Conservation (phyloP, 2,329 filamentous ascomycete genomes). For the Hymenoscyphus scutula region DNA sequence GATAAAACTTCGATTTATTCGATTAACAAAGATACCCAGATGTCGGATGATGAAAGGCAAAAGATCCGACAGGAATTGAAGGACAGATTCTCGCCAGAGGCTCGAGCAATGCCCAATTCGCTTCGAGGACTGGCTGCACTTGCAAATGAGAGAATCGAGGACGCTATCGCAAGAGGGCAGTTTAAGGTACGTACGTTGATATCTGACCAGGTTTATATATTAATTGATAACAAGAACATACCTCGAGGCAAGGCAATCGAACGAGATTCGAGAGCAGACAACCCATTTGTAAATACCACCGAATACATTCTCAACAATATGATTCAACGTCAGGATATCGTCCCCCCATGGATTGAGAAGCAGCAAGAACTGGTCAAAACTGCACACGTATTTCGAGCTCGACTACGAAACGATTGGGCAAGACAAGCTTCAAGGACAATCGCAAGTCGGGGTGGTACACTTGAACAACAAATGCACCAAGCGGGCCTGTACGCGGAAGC, state of each 20-base stretch:
- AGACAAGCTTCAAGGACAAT: conserved; percentile 79
- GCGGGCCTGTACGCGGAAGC: conserved; percentile 74
- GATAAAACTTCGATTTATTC: conserved; percentile 59
- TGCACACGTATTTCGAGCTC: conserved; percentile 65
- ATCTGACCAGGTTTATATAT: not conserved
- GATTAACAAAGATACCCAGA: conserved; percentile 47
- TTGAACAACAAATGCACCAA: conserved; percentile 68
- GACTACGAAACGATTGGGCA: conserved; percentile 81
- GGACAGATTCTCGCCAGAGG: conserved; percentile 74
- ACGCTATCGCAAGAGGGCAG: conserved; percentile 87
- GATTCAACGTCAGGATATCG: conserved; percentile 92
- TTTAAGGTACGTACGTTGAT: conserved; percentile 53
- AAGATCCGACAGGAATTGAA: conserved; percentile 70
- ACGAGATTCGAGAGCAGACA: conserved; percentile 77
- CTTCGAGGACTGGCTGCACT: conserved; percentile 76
- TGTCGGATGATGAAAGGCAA: conserved; percentile 71
- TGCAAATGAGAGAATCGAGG: conserved; percentile 89
- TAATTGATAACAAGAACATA: conserved; percentile 55
- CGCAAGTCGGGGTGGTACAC: conserved; percentile 69
- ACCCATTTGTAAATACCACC: conserved; percentile 91
- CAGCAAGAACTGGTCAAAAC: conserved; percentile 82
- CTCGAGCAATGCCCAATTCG: conserved; percentile 70
- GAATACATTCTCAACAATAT: conserved; percentile 99
- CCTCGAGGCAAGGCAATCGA: conserved; percentile 76
- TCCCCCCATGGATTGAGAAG: conserved; percentile 98